Evolutionary conservation across 306 rosid genomes (phyloP), one percentile per base, ranked within the genome.

Genomic region (Lotus japonicus): DNA sequence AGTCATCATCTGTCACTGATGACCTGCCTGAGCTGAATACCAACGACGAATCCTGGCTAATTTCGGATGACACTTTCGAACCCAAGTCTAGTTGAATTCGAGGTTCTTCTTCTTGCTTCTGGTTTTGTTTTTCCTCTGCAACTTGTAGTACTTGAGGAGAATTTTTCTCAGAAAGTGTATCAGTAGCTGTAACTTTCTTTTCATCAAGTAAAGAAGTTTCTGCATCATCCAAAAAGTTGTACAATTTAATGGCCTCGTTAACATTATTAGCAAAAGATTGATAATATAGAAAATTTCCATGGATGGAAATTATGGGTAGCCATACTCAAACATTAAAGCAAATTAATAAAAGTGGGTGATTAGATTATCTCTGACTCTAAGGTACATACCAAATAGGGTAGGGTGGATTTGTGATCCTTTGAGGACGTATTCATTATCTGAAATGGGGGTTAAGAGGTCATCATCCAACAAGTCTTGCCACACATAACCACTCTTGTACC

Each of bases 381-480:
- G 50, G 57, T 68, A 70, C 78, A 51, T 74, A 84, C 90, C 86
- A 48, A 64, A 16, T 16, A 67, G 15, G 74, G 80, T 41, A 64
- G 75, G 70, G 73, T 71, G 77, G 69, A 85, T 81, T 82, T 84
- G 83, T 68, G 95, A 92, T 68, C 98, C 98, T 85, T 92, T 86
- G 52, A 92, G 89, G 68, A 89, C 89, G 72, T 87, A 85, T 86
- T 87, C 98, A 77, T 85, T 89, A 83, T 89, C 95, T 73, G 96
- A 87, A 33, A 89, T 81, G 11, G 98, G 98, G 36, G 96, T 84
- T 43, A 89, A 84, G 68, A 87, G 96, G 74, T 89, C 95, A 35
- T 87, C 95, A 79, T 92, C 96, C 50, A 84, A 38, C 81, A 89
- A 83, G 77, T 92, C 95, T 70, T 89, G 96, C 98, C 98, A 92